Evolutionary conservation across 192 early-diverging fungal species (phyloP), one percentile per base, ranked within the genome.

Genomic region (Fimicolochytrium jonesii): DNA sequence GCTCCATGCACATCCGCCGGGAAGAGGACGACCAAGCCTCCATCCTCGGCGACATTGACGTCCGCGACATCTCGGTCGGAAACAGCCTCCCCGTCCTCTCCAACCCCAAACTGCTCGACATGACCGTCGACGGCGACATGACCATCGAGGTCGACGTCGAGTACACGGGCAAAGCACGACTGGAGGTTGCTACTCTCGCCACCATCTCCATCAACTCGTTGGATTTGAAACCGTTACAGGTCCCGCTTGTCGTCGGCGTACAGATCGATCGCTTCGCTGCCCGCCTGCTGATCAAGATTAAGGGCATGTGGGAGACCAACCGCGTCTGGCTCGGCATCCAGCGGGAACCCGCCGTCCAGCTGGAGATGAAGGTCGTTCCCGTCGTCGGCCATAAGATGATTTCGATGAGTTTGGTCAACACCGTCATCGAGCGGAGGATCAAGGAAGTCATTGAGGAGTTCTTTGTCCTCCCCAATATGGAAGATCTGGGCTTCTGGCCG

Each of bases 311-410:
- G 56, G 78, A 80, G 30, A 84, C 88, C 25, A 92, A 92, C 58
- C 80, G 93, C 5, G 71, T 89, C 15, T 95, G 93, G 93, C 68
- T 92, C 56, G 93, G 89, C 1, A 90, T 94, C 55, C 89, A 88
- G 54, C 81, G 87, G 35, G 79, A 84, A 66, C 92, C 92, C 0
- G 77, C 78, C 3, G 74, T 95, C 36, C 79, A 87, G 47, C 78
- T 89, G 59, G 68, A 75, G 32, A 58, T 80, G 15, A 61, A 80
- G 28, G 82, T 93, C 28, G 82, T 87, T 50, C 89, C 91, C 3
- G 81, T 92, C 46, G 87, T 95, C 20, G 89, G 86, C 41, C 88
- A 93, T 59, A 88, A 89, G 68, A 82, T 92, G 55, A 83, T 95
- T 43, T 85, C 80, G 58, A 81, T 92, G 13, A 78, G 79, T 5